Conservation (phyloP, 805 yeast species). For the Nakazawaea pomicola region DNA sequence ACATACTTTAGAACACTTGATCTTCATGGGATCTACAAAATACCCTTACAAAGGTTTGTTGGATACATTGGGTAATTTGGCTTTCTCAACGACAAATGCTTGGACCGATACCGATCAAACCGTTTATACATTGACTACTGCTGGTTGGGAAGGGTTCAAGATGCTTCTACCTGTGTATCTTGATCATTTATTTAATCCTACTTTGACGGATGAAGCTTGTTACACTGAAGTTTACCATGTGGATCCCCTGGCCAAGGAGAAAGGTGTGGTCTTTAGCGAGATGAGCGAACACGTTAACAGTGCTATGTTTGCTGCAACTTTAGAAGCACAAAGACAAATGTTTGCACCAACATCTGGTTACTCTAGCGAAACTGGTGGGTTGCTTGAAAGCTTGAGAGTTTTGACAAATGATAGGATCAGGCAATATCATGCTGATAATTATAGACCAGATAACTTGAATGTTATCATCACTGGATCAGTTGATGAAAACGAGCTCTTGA, state of each 20-base stretch:
- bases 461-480: constrained; percentile 82
- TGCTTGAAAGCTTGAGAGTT: constrained; percentile 68
- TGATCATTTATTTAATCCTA: constrained; percentile 83
- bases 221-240: constrained; percentile 92
- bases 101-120: constrained; percentile 98
- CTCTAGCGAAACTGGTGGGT: constrained; percentile 91
- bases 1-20: constrained; percentile 90
- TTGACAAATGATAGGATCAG: constrained; percentile 71
- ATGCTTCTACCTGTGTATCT: constrained; percentile 80
- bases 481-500: constrained; percentile 67
- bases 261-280: constrained; percentile 95
- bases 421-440: constrained; percentile 63
- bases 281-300: constrained; percentile 92
- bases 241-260: constrained; percentile 85
- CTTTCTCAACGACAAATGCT: constrained; percentile 87
- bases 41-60: constrained; percentile 90
- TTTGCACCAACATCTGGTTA: constrained; percentile 68
- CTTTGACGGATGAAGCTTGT: constrained; percentile 85
- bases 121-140: constrained; percentile 83
- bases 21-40: constrained; percentile 88
- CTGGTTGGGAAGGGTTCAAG: constrained; percentile 95
- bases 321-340: constrained; percentile 55
- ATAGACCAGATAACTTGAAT: constrained; percentile 80
- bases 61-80: constrained; percentile 79
- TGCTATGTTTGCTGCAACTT: constrained; percentile 59